Percentiles rank a stretch among this genome's conserved stretches.
Evolutionary conservation across 768 basidiomycete genomes (phyloP).

Genomic region (Hypholoma fasciculare): DNA sequence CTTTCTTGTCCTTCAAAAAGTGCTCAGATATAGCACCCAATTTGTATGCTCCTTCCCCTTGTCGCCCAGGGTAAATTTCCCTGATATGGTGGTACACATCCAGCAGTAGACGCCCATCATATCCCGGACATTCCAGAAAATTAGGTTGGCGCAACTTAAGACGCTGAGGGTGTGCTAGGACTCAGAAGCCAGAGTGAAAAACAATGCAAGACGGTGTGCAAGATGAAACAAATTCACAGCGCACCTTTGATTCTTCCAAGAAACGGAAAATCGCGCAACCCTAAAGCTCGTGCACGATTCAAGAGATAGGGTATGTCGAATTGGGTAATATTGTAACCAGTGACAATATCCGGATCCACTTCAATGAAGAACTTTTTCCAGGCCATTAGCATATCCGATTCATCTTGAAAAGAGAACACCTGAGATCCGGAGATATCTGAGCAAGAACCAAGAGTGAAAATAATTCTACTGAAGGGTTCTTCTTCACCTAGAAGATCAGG

Average conservation of each 20-base stretch:
- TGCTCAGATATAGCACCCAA: conserved; percentile 91
- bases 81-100: conserved; percentile 95
- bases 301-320: conserved; percentile 95
- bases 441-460: conserved; percentile 91
- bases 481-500: conserved; percentile 58
- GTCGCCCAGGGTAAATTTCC: conserved; percentile 59
- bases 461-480: conserved; percentile 86
- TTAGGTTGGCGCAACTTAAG: conserved; percentile 72
- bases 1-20: conserved; percentile 94
- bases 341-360: conserved; percentile 92
- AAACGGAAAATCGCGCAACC: conserved; percentile 59
- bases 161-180: conserved; percentile 64
- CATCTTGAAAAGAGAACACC: conserved; percentile 77
- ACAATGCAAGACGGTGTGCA: neutral
- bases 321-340: conserved; percentile 90
- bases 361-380: conserved; percentile 87
- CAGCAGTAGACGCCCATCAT: conserved; percentile 86
- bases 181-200: conserved; percentile 5
- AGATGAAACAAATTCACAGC: neutral
- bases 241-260: conserved; percentile 73
- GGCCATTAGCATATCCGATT: conserved; percentile 63
- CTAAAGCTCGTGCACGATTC: conserved; percentile 78
- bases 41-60: conserved; percentile 84
- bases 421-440: conserved; percentile 90
- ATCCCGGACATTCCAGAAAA: conserved; percentile 49